Conservation (phyloP, 108 stramenopile genomes). For the Discostella pseudostelligera region DNA sequence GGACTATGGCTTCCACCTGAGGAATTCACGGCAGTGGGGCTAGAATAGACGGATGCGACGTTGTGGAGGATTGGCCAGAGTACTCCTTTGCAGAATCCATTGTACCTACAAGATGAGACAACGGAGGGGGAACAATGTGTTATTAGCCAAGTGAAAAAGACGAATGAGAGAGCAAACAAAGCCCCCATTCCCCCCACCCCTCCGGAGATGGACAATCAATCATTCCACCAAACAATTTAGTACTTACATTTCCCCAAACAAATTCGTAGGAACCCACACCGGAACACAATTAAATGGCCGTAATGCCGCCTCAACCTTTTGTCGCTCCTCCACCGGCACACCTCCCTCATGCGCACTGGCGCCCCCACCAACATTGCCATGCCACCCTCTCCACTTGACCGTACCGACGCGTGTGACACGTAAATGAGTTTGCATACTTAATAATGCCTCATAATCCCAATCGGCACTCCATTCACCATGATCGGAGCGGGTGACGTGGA, state of each 20-base stretch:
- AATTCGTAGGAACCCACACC: conserved; percentile 86
- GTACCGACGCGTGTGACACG: conserved; percentile 91
- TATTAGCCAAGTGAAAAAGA: no score
- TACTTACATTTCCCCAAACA: conserved; percentile 87
- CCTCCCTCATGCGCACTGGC: conserved; percentile 62
- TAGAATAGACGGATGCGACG: conserved; percentile 81
- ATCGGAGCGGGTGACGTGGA: conserved; percentile 67
- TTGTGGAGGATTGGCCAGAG: conserved; percentile 97
- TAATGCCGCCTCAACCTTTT: conserved; percentile 86
- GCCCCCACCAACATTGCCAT: conserved; percentile 69
- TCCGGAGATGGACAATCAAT: no score
- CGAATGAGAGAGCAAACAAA: no score
- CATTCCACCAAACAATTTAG: neutral
- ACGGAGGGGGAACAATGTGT: neutral
- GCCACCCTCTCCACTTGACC: conserved; percentile 91
- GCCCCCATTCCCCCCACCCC: no score
- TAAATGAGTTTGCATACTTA: conserved; percentile 91
- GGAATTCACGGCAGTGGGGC: conserved; percentile 36
- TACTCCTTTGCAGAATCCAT: conserved; percentile 95
- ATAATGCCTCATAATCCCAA: conserved; percentile 96
- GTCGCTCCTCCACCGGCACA: conserved; percentile 79
- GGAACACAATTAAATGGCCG: conserved; percentile 93
- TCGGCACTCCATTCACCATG: conserved; percentile 75
- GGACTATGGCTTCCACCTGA: neutral
- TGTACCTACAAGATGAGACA: conserved; percentile 63